phyloP scores from a whole-genome alignment of 1,139 yeast genomes.

The Scheffersomyces cryptocercus region DNA sequence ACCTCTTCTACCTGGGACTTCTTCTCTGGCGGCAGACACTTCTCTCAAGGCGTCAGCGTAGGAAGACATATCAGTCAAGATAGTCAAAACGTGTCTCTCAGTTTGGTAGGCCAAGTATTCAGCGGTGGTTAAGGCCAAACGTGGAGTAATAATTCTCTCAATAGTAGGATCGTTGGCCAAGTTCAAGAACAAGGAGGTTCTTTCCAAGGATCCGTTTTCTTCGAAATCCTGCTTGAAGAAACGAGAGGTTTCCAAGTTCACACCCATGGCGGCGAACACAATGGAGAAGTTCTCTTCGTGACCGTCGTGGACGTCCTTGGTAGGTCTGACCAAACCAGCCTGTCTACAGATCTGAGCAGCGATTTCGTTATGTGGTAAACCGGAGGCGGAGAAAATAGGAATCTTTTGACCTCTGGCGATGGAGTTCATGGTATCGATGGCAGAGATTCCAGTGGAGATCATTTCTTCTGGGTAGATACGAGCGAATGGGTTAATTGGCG shows the following conservation, averaged over 20 bases:
- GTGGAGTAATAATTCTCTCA: constrained; percentile 98
- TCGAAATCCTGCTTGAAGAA: constrained; percentile 98
- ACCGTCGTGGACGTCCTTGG: constrained; percentile 99
- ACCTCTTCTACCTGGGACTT: constrained; percentile 99
- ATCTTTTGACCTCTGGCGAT: constrained; percentile 99
- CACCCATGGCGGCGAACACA: constrained; percentile 99
- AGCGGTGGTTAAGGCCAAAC: constrained; percentile 98
- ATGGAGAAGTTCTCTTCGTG: constrained; percentile 99
- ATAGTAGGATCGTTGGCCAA: constrained; percentile 99
- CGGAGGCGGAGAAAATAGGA: constrained; percentile 98
- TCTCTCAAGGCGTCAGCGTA: constrained; percentile 99
- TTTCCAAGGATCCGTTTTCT: constrained; percentile 96
- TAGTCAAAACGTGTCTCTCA: constrained; percentile 97
- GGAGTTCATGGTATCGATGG: constrained; percentile 98
- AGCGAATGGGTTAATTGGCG: constrained; percentile 96
- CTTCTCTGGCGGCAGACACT: constrained; percentile 99
- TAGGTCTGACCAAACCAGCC: constrained; percentile 98
- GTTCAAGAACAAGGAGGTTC: constrained; percentile 94
- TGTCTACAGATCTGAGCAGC: constrained; percentile 99
- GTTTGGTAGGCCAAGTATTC: constrained; percentile 98
- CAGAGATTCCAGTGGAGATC: constrained; percentile 98
- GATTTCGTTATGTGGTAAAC: constrained; percentile 98
- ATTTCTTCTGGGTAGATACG: constrained; percentile 99
- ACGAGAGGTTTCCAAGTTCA: constrained; percentile 85
- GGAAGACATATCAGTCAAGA: constrained; percentile 98